Percentiles rank a stretch among this genome's conserved stretches.
phyloP scores from a whole-genome alignment of 257 asterid species.

The Ilex asprella region DNA sequence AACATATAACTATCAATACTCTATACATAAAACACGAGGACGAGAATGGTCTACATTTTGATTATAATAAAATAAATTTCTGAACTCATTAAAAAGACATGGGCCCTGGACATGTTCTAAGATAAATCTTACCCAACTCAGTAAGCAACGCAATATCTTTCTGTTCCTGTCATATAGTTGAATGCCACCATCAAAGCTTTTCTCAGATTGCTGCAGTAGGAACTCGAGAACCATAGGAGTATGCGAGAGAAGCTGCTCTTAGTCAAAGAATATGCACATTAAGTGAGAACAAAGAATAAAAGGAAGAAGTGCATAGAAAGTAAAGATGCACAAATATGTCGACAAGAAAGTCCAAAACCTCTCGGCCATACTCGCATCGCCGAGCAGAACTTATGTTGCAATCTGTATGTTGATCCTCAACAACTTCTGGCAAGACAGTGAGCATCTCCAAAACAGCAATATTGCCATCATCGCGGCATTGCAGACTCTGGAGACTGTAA shows the following conservation, averaged over 20 bases:
- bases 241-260: slow-evolving; percentile 73
- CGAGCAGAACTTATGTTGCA: slow-evolving; percentile 40
- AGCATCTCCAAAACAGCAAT: slow-evolving; percentile 70
- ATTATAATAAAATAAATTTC: too few species aligned
- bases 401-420: slow-evolving; percentile 63
- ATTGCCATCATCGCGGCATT: slow-evolving; percentile 58
- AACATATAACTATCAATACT: too few species aligned
- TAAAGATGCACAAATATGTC: slow-evolving; percentile 2
- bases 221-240: slow-evolving; percentile 76
- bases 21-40: too few species aligned
- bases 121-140: slow-evolving; percentile 75
- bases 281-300: slow-evolving; percentile 27
- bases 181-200: slow-evolving; percentile 32
- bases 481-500: slow-evolving; percentile 65
- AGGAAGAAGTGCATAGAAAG: slow-evolving; percentile 10
- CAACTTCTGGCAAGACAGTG: slow-evolving; percentile 81
- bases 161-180: slow-evolving; percentile 53
- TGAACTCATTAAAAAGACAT: neutral
- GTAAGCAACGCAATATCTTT: slow-evolving; percentile 78
- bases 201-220: slow-evolving; percentile 61
- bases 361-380: slow-evolving; percentile 63
- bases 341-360: slow-evolving; percentile 36
- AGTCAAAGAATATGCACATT: slow-evolving; percentile 19
- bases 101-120: neutral
- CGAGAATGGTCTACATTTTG: too few species aligned